Percentiles rank a stretch among this genome's conserved stretches.
phyloP scores from a whole-genome alignment of 371 early-diverging fungal species.

The Blastocladiella emersonii region DNA sequence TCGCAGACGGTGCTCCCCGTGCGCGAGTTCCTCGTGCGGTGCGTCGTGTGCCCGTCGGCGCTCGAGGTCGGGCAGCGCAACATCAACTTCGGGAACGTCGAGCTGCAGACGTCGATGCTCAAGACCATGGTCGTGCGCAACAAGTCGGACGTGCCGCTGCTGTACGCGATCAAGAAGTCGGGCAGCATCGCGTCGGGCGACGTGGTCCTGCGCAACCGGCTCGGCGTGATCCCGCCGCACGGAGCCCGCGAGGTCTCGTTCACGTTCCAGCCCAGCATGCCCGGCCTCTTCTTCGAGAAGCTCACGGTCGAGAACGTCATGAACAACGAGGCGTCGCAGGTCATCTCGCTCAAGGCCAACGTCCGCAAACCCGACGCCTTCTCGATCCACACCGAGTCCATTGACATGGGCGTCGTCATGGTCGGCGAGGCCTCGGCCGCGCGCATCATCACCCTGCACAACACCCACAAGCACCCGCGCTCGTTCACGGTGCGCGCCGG shows the following conservation, averaged over 20 bases:
- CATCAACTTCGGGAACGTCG: conserved; percentile 88
- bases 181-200: conserved; percentile 92
- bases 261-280: conserved; percentile 75
- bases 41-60: conserved; percentile 63
- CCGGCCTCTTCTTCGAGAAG: conserved; percentile 78
- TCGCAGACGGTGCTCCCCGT: conserved; percentile 62
- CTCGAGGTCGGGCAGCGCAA: conserved; percentile 92
- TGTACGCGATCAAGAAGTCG: conserved; percentile 87
- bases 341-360: conserved; percentile 70
- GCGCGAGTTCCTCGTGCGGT: conserved; percentile 80
- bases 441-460: conserved; percentile 51
- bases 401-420: conserved; percentile 65
- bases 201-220: conserved; percentile 53
- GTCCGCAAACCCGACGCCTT: conserved; percentile 84
- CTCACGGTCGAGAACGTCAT: conserved; percentile 78
- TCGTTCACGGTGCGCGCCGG: conserved; percentile 70
- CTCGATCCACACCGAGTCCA: conserved; percentile 49
- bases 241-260: conserved; percentile 87
- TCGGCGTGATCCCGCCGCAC: conserved; percentile 81
- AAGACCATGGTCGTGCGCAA: conserved; percentile 86
- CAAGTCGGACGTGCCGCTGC: conserved; percentile 70
- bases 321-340: conserved; percentile 68
- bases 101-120: conserved; percentile 69
- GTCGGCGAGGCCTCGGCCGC: conserved; percentile 29
- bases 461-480: conserved; percentile 58